These are phyloP conservation scores for Triangularia setosa DNA, from an alignment of 2,329 filamentous ascomycete species.

Conservation along the genomic window DNA sequence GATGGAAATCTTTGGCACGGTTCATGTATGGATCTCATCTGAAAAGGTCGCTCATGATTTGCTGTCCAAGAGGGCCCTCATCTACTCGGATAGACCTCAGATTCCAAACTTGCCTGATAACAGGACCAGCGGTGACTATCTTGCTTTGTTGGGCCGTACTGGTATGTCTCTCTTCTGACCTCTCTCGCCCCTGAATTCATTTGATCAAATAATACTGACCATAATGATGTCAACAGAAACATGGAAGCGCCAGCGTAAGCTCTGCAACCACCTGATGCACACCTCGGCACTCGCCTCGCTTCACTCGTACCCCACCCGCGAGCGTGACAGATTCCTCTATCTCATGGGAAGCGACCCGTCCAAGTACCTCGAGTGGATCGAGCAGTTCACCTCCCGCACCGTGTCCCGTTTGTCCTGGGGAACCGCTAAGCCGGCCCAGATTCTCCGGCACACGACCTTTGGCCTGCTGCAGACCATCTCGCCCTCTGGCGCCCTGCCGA, in stretches of 20 bases:
- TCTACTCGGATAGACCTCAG: conserved; percentile 45
- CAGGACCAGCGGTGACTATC: conserved; percentile 44
- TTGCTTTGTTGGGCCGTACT: conserved; percentile 42
- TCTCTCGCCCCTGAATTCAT: too few species aligned
- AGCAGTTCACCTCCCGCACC: conserved; percentile 45
- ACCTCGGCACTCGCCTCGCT: conserved; percentile 34
- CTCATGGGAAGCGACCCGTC: conserved; percentile 37
- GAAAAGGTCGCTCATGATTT: conserved; percentile 44
- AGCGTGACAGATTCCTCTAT: conserved; percentile 45
- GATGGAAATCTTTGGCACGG: conserved; percentile 42
- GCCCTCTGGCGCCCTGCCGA: conserved; percentile 42
- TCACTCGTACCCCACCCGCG: conserved; percentile 40
- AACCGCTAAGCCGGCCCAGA: conserved; percentile 36
- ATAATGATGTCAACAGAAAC: conserved; percentile 34
- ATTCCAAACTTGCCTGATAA: conserved; percentile 47
- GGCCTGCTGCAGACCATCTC: conserved; percentile 45
- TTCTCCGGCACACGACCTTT: conserved; percentile 43
- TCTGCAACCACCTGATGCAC: conserved; percentile 42
- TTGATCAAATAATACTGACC: background rate
- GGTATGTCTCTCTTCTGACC: background rate
- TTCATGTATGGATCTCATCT: conserved; percentile 47
- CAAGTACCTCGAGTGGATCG: conserved; percentile 44
- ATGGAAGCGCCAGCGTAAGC: conserved; percentile 47
- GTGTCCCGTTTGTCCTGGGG: conserved; percentile 46
- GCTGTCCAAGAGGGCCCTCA: conserved; percentile 37